A percentile compares a stretch with the other conserved stretches of the same genome.
Evolutionary conservation across 768 basidiomycete genomes (phyloP).

Genomic region (Mrakia blollopis): DNA sequence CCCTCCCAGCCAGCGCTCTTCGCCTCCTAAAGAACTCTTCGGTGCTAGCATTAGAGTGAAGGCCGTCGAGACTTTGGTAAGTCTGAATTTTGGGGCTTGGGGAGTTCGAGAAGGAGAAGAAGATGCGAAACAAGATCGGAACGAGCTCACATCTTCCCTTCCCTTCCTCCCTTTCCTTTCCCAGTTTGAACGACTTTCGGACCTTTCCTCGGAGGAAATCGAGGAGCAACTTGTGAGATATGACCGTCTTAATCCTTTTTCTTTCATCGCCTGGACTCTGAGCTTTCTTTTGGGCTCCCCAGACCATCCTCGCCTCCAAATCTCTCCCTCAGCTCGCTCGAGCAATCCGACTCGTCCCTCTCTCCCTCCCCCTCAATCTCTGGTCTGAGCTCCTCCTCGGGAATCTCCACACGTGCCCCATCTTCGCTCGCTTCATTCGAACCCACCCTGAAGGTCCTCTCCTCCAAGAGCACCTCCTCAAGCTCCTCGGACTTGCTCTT

Average conservation of each 20-base stretch:
- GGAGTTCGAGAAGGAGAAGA: background rate
- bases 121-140: background rate
- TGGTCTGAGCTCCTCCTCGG: background rate
- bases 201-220: background rate
- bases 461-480: conserved; percentile 5
- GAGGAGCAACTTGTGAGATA: background rate
- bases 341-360: background rate
- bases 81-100: background rate
- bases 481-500: background rate
- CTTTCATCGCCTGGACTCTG: background rate
- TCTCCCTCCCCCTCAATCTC: background rate
- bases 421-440: conserved; percentile 5
- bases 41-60: background rate
- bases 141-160: background rate
- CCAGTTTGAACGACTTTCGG: background rate
- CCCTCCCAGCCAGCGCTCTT: background rate
- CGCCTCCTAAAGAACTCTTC: background rate
- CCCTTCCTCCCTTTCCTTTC: background rate
- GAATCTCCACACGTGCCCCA: background rate
- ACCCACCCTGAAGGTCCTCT: conserved; percentile 10
- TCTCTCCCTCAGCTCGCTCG: background rate
- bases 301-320: background rate
- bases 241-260: background rate
- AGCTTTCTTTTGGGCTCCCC: background rate
- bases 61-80: background rate